phyloP scores from a whole-genome alignment of 257 asterid species.

The Solanum gandarillasii region DNA sequence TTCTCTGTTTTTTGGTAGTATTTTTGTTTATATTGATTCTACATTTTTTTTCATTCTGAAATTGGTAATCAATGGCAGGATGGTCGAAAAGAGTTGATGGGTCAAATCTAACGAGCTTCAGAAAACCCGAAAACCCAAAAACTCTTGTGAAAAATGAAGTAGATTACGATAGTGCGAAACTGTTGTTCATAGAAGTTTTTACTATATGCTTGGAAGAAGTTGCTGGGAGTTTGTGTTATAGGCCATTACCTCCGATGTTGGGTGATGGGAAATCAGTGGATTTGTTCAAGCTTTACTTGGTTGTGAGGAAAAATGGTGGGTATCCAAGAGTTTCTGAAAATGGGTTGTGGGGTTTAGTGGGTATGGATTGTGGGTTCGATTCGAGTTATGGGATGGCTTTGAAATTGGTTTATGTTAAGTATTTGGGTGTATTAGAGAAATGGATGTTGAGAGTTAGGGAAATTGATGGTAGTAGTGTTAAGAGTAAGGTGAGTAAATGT shows the following conservation, averaged over 20 bases:
- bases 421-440: slow-evolving; percentile 26
- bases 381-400: slow-evolving; percentile 22
- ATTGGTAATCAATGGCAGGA: slow-evolving; percentile 41
- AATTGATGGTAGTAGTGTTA: not conserved
- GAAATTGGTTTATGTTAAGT: slow-evolving; percentile 43
- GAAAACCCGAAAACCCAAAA: not conserved
- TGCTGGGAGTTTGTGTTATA: slow-evolving; percentile 14
- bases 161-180: not conserved
- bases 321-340: slow-evolving; percentile 9
- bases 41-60: slow-evolving; percentile 8
- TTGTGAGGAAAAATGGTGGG: slow-evolving; percentile 43
- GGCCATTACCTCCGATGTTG: slow-evolving; percentile 50
- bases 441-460: slow-evolving; percentile 23
- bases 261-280: slow-evolving; percentile 47
- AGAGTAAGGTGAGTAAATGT: not conserved
- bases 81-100: slow-evolving; percentile 36
- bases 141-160: not conserved
- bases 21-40: not conserved
- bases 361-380: slow-evolving; percentile 42
- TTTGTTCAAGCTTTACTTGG: slow-evolving; percentile 35
- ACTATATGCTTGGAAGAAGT: slow-evolving; percentile 15
- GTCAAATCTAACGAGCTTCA: slow-evolving; percentile 22
- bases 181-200: slow-evolving; percentile 8
- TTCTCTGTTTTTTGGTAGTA: not conserved
- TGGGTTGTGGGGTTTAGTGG: slow-evolving; percentile 31